These are phyloP conservation scores for Gillenia trifoliata DNA, from an alignment of 306 rosid genomes.

Conservation along the genomic window DNA sequence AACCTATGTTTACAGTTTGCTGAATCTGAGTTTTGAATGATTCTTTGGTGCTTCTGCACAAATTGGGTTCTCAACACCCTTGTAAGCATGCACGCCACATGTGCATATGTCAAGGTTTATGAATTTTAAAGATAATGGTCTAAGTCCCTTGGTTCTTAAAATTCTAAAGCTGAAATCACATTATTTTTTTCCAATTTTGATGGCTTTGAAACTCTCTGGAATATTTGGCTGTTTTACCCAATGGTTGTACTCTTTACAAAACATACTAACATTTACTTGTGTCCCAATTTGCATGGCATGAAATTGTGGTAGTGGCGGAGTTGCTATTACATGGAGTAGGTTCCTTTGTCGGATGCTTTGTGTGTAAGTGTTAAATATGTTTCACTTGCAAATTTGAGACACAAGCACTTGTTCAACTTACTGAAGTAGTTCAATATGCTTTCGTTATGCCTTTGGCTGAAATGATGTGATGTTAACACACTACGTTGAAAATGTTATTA, in stretches of 20 bases:
- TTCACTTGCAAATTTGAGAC: background rate
- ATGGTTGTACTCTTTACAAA: background rate
- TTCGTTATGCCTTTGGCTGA: background rate
- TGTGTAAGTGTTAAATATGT: background rate
- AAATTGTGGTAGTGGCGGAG: conserved; percentile 4
- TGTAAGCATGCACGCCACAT: background rate
- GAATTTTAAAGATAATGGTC: background rate
- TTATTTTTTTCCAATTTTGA: background rate
- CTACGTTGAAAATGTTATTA: background rate
- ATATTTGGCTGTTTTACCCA: background rate
- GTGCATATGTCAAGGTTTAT: background rate
- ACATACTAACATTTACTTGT: conserved; percentile 5
- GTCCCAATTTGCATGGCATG: conserved; percentile 3
- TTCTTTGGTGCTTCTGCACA: background rate
- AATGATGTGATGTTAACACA: background rate
- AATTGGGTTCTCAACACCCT: background rate
- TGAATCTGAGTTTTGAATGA: background rate
- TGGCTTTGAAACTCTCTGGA: background rate
- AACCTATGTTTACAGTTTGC: background rate
- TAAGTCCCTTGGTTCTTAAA: background rate
- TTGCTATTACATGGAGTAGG: background rate
- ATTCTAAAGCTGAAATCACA: background rate
- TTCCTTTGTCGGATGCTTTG: background rate
- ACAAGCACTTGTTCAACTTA: background rate
- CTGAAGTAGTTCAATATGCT: background rate